Evolutionary conservation across 768 basidiomycete species (phyloP).

Genomic region (Suillus paluster): DNA sequence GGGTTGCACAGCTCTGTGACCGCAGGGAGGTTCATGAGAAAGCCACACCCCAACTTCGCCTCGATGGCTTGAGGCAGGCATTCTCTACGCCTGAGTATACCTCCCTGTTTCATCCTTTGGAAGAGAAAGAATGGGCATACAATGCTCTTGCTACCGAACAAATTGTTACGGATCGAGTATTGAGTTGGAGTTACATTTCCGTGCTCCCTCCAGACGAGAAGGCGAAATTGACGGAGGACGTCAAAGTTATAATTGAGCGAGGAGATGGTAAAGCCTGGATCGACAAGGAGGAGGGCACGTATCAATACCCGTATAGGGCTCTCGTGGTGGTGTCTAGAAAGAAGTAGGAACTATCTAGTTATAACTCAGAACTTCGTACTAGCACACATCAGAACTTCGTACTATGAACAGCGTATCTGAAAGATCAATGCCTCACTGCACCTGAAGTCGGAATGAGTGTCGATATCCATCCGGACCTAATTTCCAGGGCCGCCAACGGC

Average conservation of each 20-base stretch:
- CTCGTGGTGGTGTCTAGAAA: conserved; percentile 55
- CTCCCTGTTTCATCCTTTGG: conserved; percentile 57
- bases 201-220: conserved; percentile 61
- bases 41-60: conserved; percentile 83
- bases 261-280: conserved; percentile 79
- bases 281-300: conserved; percentile 69
- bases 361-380: not conserved
- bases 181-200: conserved; percentile 86
- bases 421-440: too few relatives aligned
- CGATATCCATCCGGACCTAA: too few relatives aligned
- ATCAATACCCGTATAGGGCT: conserved; percentile 81
- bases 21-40: conserved; percentile 68
- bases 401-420: too few relatives aligned
- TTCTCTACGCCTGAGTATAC: conserved; percentile 69
- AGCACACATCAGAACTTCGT: too few relatives aligned
- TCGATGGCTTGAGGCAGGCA: conserved; percentile 69
- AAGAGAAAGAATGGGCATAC: conserved; percentile 61
- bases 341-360: conserved; percentile 31
- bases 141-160: conserved; percentile 55
- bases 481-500: too few relatives aligned
- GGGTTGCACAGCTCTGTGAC: conserved; percentile 77
- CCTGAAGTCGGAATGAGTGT: too few relatives aligned
- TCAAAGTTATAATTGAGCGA: conserved; percentile 58
- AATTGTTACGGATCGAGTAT: conserved; percentile 65
- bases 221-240: conserved; percentile 49